Evolutionary conservation across 495 filamentous ascomycete species (phyloP).

Genomic region (Endocarpon pusillum): DNA sequence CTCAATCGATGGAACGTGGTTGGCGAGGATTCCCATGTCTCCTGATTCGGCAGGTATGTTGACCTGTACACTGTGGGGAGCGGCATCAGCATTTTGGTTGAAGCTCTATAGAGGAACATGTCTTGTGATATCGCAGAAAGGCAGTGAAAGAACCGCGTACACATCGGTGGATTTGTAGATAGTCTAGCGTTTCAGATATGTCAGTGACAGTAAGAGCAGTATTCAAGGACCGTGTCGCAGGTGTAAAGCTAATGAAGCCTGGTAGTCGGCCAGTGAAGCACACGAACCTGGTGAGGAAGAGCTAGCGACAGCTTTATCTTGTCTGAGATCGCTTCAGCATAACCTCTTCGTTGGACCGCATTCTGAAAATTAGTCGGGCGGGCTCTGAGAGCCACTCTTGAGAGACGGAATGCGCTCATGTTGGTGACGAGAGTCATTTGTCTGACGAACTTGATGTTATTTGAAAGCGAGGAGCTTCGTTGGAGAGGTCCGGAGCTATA

Average conservation of each 20-base stretch:
- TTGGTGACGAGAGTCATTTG: too few relatives aligned
- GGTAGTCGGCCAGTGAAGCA: slow-evolving; percentile 6
- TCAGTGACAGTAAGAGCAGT: slow-evolving; percentile 12
- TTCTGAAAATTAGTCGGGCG: slow-evolving; percentile 51
- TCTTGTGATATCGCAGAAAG: not conserved
- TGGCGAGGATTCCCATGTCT: slow-evolving; percentile 97
- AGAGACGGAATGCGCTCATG: slow-evolving; percentile 87
- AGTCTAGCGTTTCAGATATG: slow-evolving; percentile 25
- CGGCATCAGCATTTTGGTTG: slow-evolving; percentile 3
- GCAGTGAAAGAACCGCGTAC: slow-evolving; percentile 28
- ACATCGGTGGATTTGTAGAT: slow-evolving; percentile 65
- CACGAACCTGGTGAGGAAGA: slow-evolving; percentile 90
- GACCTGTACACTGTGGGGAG: slow-evolving; percentile 67
- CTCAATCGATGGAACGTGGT: slow-evolving; percentile 98
- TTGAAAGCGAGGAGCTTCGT: too few relatives aligned
- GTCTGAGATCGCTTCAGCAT: slow-evolving; percentile 86
- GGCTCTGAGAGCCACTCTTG: slow-evolving; percentile 67
- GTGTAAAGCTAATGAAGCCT: slow-evolving; percentile 2
- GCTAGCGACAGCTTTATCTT: slow-evolving; percentile 96
- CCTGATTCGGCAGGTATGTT: slow-evolving; percentile 96
- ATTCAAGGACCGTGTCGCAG: too few relatives aligned
- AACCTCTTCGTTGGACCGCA: slow-evolving; percentile 66
- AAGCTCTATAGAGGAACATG: not conserved
- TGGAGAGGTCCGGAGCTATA: too few relatives aligned
- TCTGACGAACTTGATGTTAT: too few relatives aligned